phyloP scores from a whole-genome alignment of 1,284 basidiomycete species.

The Boletus putidus region DNA sequence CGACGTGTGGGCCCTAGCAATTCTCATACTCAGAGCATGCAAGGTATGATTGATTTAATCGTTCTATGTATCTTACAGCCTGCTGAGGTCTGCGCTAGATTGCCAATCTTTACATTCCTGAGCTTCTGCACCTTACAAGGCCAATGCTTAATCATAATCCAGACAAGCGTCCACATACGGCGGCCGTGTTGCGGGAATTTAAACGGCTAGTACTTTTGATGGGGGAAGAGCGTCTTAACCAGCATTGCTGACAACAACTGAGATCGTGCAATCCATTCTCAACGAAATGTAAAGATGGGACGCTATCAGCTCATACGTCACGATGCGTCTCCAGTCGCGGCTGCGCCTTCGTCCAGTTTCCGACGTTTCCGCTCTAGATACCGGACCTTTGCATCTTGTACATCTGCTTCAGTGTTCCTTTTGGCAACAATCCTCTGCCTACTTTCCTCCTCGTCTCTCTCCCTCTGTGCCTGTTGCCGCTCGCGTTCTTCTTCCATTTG shows the following conservation, averaged over 20 bases:
- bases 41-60: slow-evolving; percentile 46
- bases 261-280: slow-evolving; percentile 1
- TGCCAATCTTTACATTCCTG: slow-evolving; percentile 55
- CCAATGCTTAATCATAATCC: slow-evolving; percentile 58
- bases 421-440: slow-evolving; percentile 56
- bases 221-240: slow-evolving; percentile 35
- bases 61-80: not conserved
- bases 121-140: slow-evolving; percentile 52
- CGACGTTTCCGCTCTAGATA: slow-evolving; percentile 80
- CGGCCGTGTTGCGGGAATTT: slow-evolving; percentile 51
- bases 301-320: slow-evolving; percentile 9
- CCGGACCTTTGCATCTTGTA: slow-evolving; percentile 72
- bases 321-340: slow-evolving; percentile 7
- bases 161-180: slow-evolving; percentile 51
- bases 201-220: slow-evolving; percentile 30
- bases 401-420: slow-evolving; percentile 69
- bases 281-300: not conserved
- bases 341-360: slow-evolving; percentile 56
- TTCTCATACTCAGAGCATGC: slow-evolving; percentile 61
- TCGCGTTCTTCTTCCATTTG: slow-evolving; percentile 75
- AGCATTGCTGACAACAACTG: slow-evolving; percentile 15
- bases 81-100: slow-evolving; percentile 42
- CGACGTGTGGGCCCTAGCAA: slow-evolving; percentile 67
- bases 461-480: slow-evolving; percentile 57
- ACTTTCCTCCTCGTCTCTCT: slow-evolving; percentile 58